phyloP scores from a whole-genome alignment of 805 yeast species.

The Priceomyces carsonii region DNA sequence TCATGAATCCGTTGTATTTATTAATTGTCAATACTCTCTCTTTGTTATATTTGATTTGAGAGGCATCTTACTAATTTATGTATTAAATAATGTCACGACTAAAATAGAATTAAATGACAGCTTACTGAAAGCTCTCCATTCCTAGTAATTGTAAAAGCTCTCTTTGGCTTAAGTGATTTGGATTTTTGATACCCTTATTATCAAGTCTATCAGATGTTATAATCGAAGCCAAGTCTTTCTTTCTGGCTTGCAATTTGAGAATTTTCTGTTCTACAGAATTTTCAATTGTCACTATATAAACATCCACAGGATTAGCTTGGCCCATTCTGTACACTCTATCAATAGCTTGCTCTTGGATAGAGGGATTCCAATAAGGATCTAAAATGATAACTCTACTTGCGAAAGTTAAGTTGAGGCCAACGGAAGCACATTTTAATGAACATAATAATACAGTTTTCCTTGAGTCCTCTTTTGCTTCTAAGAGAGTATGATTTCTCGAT shows the following conservation, averaged over 20 bases:
- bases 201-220: slow-evolving; percentile 31
- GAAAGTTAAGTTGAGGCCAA: slow-evolving; percentile 77
- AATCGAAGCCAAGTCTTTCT: slow-evolving; percentile 68
- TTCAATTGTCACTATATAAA: slow-evolving; percentile 71
- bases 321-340: slow-evolving; percentile 90
- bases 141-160: slow-evolving; percentile 8
- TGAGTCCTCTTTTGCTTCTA: slow-evolving; percentile 5
- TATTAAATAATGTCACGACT: background rate
- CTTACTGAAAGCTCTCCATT: background rate
- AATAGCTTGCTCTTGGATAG: slow-evolving; percentile 73
- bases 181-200: background rate
- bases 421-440: slow-evolving; percentile 87
- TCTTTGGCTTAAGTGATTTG: slow-evolving; percentile 1
- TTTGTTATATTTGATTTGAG: background rate
- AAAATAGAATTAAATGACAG: background rate
- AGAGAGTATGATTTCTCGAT: slow-evolving; percentile 28
- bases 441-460: slow-evolving; percentile 48
- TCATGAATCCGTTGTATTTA: background rate
- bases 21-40: slow-evolving; percentile 1
- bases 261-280: slow-evolving; percentile 81
- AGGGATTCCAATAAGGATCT: slow-evolving; percentile 88
- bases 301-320: slow-evolving; percentile 65
- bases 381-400: slow-evolving; percentile 78
- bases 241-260: slow-evolving; percentile 77
- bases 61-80: background rate